Evolutionary conservation across 805 yeast genomes (phyloP).

Genomic region (Metschnikowia similis): DNA sequence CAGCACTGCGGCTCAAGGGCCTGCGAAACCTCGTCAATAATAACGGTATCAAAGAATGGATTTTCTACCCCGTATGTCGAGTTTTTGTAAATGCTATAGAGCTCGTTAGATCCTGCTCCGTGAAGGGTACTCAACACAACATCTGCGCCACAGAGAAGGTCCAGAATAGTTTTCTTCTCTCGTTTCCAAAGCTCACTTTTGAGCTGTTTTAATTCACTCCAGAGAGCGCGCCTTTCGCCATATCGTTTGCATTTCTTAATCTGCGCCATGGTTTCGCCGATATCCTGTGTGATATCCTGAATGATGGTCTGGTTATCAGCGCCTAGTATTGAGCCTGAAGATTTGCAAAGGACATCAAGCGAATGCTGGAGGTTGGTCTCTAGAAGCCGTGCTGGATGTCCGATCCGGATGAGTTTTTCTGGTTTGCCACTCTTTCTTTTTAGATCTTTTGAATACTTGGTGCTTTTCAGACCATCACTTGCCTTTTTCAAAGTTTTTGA

Average conservation of each 20-base stretch:
- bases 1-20: constrained; percentile 93
- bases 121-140: constrained; percentile 84
- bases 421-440: constrained; percentile 7
- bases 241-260: constrained; percentile 60
- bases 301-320: constrained; percentile 42
- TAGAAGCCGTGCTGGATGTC: constrained; percentile 88
- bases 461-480: constrained; percentile 3
- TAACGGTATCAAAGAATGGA: constrained; percentile 66
- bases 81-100: constrained; percentile 49
- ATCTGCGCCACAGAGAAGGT: constrained; percentile 54
- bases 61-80: constrained; percentile 19
- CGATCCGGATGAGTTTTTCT: constrained; percentile 66
- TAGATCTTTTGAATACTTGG: constrained; percentile 20
- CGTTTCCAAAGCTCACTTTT: constrained; percentile 66
- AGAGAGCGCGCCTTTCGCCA: constrained; percentile 60
- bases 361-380: constrained; percentile 64
- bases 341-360: constrained; percentile 64
- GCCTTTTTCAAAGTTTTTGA: background rate
- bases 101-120: constrained; percentile 74
- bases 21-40: constrained; percentile 95
- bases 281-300: constrained; percentile 66
- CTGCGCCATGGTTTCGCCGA: constrained; percentile 53
- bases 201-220: constrained; percentile 62
- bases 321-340: constrained; percentile 45
- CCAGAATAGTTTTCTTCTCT: constrained; percentile 59